These are phyloP conservation scores for Fagus sylvatica DNA, from an alignment of 306 rosid species.

Conservation along the genomic window DNA sequence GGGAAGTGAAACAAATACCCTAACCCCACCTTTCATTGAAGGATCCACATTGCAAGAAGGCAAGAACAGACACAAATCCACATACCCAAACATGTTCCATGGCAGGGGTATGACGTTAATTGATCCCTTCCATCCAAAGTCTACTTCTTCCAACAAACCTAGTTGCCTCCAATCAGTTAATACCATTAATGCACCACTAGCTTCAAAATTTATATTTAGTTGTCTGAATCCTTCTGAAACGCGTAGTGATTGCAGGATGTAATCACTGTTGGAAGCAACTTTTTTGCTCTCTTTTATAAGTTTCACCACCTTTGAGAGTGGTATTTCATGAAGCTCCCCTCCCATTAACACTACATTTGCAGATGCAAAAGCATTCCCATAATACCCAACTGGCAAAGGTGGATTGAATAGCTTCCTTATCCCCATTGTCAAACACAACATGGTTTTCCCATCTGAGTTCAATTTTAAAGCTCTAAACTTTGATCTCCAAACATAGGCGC, in stretches of 20 bases:
- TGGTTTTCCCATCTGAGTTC: conserved; percentile 39
- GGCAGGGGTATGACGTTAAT: conserved; percentile 47
- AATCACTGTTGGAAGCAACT: conserved; percentile 16
- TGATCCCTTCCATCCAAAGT: conserved; percentile 46
- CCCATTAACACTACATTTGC: conserved; percentile 33
- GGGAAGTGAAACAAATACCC: conserved; percentile 50
- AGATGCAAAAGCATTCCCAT: conserved; percentile 53
- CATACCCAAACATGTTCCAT: conserved; percentile 44
- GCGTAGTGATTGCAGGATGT: conserved; percentile 26
- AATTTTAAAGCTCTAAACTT: conserved; percentile 45
- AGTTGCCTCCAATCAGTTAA: conserved; percentile 60
- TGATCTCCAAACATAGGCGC: conserved; percentile 58
- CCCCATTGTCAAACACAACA: conserved; percentile 38
- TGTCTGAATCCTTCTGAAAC: conserved; percentile 31
- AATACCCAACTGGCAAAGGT: conserved; percentile 58
- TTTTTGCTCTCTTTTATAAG: conserved; percentile 48
- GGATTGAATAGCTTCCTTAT: conserved; percentile 43
- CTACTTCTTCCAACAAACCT: conserved; percentile 38
- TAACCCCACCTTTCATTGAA: conserved; percentile 51
- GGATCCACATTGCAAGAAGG: conserved; percentile 49
- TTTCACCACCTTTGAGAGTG: conserved; percentile 41
- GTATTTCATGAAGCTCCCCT: conserved; percentile 44
- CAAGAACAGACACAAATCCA: conserved; percentile 50
- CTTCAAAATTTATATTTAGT: conserved; percentile 22
- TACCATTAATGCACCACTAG: conserved; percentile 36